phyloP scores from a whole-genome alignment of 345 rosid genomes.

The Cardamine occulta region DNA sequence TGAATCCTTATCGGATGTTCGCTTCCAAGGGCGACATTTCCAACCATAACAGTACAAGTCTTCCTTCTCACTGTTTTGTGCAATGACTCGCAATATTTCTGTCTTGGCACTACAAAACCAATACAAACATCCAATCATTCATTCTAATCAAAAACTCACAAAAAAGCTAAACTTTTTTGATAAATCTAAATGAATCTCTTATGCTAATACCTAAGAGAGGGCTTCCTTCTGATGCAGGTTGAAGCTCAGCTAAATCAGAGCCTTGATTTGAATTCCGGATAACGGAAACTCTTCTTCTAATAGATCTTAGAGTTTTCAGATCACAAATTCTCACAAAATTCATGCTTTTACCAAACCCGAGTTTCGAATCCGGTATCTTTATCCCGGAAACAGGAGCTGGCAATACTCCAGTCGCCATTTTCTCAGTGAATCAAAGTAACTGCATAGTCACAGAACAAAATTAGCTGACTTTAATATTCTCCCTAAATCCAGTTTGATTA shows the following conservation, averaged over 20 bases:
- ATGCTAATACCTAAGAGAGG: slow-evolving; percentile 71
- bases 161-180: neutral
- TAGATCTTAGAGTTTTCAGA: slow-evolving; percentile 55
- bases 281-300: slow-evolving; percentile 53
- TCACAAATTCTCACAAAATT: slow-evolving; percentile 71
- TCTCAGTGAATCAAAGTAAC: slow-evolving; percentile 32
- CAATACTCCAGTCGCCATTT: slow-evolving; percentile 78
- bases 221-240: slow-evolving; percentile 86
- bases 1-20: slow-evolving; percentile 94
- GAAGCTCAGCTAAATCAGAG: slow-evolving; percentile 70
- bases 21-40: slow-evolving; percentile 89
- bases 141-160: neutral
- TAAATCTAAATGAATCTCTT: neutral
- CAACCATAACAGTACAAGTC: slow-evolving; percentile 92
- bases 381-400: slow-evolving; percentile 72
- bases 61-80: slow-evolving; percentile 90
- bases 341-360: slow-evolving; percentile 63
- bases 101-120: slow-evolving; percentile 74
- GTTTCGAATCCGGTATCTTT: slow-evolving; percentile 57
- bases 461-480: neutral
- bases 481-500: slow-evolving; percentile 10
- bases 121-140: slow-evolving; percentile 15
- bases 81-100: slow-evolving; percentile 87
- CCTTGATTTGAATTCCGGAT: slow-evolving; percentile 68
- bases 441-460: slow-evolving; percentile 32